phyloP scores from a whole-genome alignment of 2,329 filamentous ascomycete species.

The Pestalotiopsis sp. region DNA sequence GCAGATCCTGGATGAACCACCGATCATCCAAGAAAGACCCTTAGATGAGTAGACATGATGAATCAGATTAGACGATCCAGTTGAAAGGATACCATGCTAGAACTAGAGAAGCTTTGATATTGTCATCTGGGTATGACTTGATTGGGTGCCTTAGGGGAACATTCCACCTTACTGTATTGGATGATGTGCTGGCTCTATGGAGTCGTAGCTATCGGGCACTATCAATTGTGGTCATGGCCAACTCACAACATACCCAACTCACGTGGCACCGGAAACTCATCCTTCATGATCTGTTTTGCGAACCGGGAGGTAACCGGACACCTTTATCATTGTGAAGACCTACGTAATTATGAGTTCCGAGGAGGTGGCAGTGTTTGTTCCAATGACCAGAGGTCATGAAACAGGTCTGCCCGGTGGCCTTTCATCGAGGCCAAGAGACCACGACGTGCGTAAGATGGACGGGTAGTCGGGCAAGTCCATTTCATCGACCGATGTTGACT shows the following conservation, averaged over 20 bases:
- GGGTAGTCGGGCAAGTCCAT: not conserved
- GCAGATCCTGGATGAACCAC: not conserved
- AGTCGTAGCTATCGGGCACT: not conserved
- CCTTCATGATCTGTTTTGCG: too few relatives aligned
- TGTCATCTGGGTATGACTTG: not conserved
- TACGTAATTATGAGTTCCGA: conserved; percentile 12
- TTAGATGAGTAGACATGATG: not conserved
- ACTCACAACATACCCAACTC: not conserved
- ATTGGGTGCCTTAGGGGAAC: not conserved
- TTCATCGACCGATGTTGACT: not conserved
- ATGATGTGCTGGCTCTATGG: not conserved
- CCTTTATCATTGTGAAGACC: not conserved
- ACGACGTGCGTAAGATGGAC: not conserved
- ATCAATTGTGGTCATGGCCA: not conserved
- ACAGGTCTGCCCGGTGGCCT: conserved; percentile 5
- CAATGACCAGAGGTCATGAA: conserved; percentile 11
- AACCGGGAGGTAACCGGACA: conserved; percentile 10
- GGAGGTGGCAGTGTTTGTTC: conserved; percentile 19
- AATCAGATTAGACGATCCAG: not conserved
- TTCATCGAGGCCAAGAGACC: not conserved
- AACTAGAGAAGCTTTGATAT: not conserved
- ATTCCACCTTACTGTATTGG: not conserved
- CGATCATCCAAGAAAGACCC: not conserved
- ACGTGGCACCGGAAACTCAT: not conserved
- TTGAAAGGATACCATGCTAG: not conserved